Evolutionary conservation across 345 rosid species (phyloP).

Genomic region (Cardamine chenopodiifolia): DNA sequence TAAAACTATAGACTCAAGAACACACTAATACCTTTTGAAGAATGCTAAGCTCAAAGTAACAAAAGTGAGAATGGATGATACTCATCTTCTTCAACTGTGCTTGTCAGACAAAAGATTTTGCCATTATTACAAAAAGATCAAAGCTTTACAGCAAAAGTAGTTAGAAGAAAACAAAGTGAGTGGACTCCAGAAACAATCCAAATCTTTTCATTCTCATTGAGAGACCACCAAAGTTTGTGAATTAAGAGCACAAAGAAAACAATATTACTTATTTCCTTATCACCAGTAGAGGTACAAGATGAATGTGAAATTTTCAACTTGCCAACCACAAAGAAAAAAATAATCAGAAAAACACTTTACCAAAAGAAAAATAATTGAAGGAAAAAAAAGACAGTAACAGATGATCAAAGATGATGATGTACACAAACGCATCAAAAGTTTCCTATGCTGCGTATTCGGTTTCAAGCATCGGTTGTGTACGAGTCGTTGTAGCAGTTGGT

Average conservation of each 20-base stretch:
- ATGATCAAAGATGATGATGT: conserved; percentile 27
- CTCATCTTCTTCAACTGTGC: conserved; percentile 10
- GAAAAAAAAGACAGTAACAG: conserved; percentile 18
- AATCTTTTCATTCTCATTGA: conserved; percentile 8
- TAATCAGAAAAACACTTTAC: conserved; percentile 42
- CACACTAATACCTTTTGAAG: conserved; percentile 1
- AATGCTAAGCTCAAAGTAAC: conserved; percentile 11
- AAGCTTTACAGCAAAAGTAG: conserved; percentile 39
- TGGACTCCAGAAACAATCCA: conserved; percentile 42
- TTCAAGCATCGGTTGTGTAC: conserved; percentile 91
- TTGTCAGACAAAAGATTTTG: conserved; percentile 30
- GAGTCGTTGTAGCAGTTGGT: conserved; percentile 74
- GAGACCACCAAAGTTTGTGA: conserved; percentile 49
- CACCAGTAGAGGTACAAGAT: conserved; percentile 43
- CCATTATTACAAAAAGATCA: conserved; percentile 34
- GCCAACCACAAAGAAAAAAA: conserved; percentile 38
- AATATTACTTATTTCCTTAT: conserved; percentile 48
- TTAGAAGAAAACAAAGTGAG: conserved; percentile 49
- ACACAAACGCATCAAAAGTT: conserved; percentile 21
- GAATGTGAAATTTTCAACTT: conserved; percentile 40
- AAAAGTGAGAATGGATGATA: conserved; percentile 10
- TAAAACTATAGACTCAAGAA: not conserved
- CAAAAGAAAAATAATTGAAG: conserved; percentile 31
- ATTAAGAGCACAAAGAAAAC: conserved; percentile 45
- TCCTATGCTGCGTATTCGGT: conserved; percentile 72